Evolutionary conservation across 192 early-diverging fungal genomes (phyloP).

Genomic region (Mortierella alpina): DNA sequence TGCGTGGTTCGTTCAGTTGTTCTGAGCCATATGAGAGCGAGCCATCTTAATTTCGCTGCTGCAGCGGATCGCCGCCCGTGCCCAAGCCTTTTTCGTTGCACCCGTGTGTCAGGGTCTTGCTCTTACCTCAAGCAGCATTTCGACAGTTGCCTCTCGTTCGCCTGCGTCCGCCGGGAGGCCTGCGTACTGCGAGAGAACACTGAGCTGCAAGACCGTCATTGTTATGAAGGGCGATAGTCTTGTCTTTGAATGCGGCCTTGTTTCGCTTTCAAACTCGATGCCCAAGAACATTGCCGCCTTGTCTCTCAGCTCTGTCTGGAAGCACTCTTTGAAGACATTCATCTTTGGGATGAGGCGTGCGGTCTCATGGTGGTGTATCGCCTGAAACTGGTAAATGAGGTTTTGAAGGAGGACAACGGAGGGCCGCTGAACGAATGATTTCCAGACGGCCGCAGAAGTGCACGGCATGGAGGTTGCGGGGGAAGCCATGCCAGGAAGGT

Average conservation of each 20-base stretch:
- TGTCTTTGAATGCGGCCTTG: background rate
- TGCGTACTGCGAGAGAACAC: conserved; percentile 8
- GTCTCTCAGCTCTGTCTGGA: background rate
- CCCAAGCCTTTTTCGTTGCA: background rate
- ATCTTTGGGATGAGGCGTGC: background rate
- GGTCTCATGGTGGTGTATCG: background rate
- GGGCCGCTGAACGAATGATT: conserved; percentile 3
- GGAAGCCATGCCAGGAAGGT: too few species aligned
- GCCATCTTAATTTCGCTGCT: background rate
- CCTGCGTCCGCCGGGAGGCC: background rate
- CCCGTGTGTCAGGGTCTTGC: background rate
- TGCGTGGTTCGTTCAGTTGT: background rate
- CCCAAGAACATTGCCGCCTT: conserved; percentile 4
- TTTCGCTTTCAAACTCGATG: background rate
- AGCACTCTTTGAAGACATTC: background rate
- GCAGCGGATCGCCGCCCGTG: background rate
- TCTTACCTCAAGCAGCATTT: conserved; percentile 13
- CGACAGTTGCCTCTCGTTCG: background rate
- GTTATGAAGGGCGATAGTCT: background rate
- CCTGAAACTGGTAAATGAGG: background rate
- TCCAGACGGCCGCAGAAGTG: background rate
- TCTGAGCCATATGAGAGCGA: background rate
- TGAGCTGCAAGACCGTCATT: conserved; percentile 11
- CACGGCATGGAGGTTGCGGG: background rate
- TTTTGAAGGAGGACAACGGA: background rate